Evolutionary conservation across 306 rosid species (phyloP).

Genomic region (Ormosia emarginata): DNA sequence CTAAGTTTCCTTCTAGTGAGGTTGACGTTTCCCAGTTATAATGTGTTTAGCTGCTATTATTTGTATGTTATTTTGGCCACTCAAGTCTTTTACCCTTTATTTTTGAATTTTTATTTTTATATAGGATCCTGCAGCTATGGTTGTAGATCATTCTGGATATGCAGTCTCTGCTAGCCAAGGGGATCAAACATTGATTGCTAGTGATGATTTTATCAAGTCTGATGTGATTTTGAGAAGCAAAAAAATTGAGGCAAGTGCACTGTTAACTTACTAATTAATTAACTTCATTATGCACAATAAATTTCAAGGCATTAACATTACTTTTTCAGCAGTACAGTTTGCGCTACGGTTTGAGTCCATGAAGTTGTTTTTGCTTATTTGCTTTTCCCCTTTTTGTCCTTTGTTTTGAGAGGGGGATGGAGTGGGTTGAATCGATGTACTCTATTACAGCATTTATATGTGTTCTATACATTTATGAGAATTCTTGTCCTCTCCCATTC

Average conservation of each 20-base stretch:
- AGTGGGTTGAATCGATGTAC: not conserved
- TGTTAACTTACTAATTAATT: constrained; percentile 4
- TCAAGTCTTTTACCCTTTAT: not conserved
- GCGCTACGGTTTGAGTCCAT: not conserved
- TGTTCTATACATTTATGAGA: not conserved
- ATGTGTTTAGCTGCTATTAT: not conserved
- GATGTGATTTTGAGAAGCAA: constrained; percentile 74
- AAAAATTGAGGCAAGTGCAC: constrained; percentile 68
- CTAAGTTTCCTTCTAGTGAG: not conserved
- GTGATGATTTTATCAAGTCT: constrained; percentile 70
- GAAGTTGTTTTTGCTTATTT: not conserved
- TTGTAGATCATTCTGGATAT: constrained; percentile 81
- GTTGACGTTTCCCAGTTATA: not conserved
- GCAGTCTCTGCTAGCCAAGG: constrained; percentile 79
- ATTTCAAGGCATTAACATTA: not conserved
- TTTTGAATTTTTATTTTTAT: not conserved
- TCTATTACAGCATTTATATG: not conserved
- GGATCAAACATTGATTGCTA: constrained; percentile 87
- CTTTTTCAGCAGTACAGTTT: not conserved
- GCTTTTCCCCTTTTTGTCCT: not conserved
- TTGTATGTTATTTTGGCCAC: constrained; percentile 5
- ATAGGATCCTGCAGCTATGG: constrained; percentile 73
- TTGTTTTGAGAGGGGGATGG: not conserved
- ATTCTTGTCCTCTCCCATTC: not conserved
- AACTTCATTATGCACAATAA: not conserved